Evolutionary conservation across 163 green algal species (phyloP).

Genomic region (Chlamydomonas reinhardtii): DNA sequence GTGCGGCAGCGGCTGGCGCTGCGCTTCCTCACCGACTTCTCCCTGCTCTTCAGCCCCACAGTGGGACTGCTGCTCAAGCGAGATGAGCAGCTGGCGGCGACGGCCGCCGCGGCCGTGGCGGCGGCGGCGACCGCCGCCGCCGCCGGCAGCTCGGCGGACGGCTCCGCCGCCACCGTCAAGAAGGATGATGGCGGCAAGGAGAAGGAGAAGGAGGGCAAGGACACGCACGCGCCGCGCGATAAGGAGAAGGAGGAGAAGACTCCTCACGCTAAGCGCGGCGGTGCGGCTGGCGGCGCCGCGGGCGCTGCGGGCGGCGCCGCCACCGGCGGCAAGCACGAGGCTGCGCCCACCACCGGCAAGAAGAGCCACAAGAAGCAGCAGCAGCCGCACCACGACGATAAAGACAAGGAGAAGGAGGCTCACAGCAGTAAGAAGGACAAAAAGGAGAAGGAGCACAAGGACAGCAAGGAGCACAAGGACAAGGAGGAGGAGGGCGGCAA

Average conservation of each 20-base stretch:
- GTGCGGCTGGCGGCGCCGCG: no score
- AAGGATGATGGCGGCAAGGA: slow-evolving; percentile 5
- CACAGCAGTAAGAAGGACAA: no score
- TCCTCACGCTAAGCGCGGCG: not conserved
- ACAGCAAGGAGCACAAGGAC: no score
- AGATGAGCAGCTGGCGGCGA: slow-evolving; percentile 71
- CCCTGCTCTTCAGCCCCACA: slow-evolving; percentile 78
- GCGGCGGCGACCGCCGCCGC: not conserved
- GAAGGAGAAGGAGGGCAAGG: slow-evolving; percentile 2
- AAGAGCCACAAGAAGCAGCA: no score
- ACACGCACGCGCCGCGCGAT: slow-evolving; percentile 1
- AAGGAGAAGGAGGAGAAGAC: slow-evolving; percentile 33
- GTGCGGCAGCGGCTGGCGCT: slow-evolving; percentile 55
- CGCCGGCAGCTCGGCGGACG: not conserved
- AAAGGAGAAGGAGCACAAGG: no score
- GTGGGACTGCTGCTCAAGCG: slow-evolving; percentile 86
- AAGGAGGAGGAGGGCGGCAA: no score
- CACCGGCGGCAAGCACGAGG: slow-evolving; percentile 21
- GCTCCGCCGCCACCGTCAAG: not conserved
- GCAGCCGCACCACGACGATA: not conserved
- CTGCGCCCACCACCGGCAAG: no score
- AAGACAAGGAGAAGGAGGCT: not conserved
- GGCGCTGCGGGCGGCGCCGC: not conserved
- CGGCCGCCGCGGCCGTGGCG: not conserved
- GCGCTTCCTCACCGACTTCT: slow-evolving; percentile 83